Conservation (phyloP, 306 rosid genomes). For the Corylus avellana region DNA sequence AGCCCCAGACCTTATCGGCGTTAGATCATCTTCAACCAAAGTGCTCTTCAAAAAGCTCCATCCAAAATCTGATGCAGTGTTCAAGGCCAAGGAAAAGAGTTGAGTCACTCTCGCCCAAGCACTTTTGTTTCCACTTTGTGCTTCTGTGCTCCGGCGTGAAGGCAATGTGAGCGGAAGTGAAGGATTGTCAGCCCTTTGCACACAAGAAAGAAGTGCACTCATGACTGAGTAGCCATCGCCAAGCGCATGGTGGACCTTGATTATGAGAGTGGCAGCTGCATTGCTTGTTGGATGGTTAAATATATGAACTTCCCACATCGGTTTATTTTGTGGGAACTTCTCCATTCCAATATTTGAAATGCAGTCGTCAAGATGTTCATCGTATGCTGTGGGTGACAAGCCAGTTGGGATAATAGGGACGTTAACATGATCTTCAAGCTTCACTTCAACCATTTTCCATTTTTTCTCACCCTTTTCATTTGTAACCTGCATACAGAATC, state of each 20-base stretch:
- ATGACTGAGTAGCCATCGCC: constrained; percentile 65
- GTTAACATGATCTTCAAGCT: constrained; percentile 45
- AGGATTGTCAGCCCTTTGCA: constrained; percentile 45
- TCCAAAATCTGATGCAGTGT: constrained; percentile 34
- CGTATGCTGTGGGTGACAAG: constrained; percentile 30
- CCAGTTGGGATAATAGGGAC: constrained; percentile 30
- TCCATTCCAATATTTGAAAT: constrained; percentile 36
- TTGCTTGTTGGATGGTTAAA: constrained; percentile 48
- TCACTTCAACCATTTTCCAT: constrained; percentile 56
- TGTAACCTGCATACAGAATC: constrained; percentile 24
- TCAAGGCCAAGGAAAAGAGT: constrained; percentile 14
- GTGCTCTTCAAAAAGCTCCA: constrained; percentile 42
- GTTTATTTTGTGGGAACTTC: constrained; percentile 35
- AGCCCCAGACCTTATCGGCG: constrained; percentile 47
- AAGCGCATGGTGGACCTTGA: constrained; percentile 60
- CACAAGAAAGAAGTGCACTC: constrained; percentile 62
- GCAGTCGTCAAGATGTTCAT: constrained; percentile 43
- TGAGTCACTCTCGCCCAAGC: constrained; percentile 18
- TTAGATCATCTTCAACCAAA: constrained; percentile 46
- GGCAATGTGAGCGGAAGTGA: constrained; percentile 59
- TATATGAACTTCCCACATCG: constrained; percentile 57
- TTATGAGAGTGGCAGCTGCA: constrained; percentile 41
- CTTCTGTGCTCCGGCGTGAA: constrained; percentile 10
- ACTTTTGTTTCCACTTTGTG: background rate
- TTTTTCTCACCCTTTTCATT: constrained; percentile 34